Evolutionary conservation across 2,329 filamentous ascomycete genomes (phyloP), one percentile per base, ranked within the genome.

Genomic region (Aspergillus niger): DNA sequence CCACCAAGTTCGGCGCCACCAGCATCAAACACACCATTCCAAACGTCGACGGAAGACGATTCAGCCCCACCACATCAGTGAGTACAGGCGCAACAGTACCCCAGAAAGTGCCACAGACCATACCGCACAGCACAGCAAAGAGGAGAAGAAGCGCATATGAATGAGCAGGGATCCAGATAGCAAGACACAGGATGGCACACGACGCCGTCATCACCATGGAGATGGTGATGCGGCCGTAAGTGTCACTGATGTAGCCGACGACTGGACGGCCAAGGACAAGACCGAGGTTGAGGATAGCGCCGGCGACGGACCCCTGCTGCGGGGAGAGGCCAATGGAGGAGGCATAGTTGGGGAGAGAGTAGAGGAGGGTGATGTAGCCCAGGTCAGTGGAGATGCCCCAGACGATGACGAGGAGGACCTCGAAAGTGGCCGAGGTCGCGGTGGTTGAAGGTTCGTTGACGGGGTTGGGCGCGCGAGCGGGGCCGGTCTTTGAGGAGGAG

Each of bases 91-190:
- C 57, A 2, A 63, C 4, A 57, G 41, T 60, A 2, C 49, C 77
- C 81, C 82, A 83, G 63, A 81, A 83, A 0, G 79, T 75, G 0
- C 82, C 82, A 36, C 80, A 66, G 6, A 80, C 76, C 5, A 76
- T 76, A 2, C 82, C 81, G 54, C 71, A 70, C 0, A 80, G 38
- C 8, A 83, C 61, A 0, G 76, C 74, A 61, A 81, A 82, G 51
- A 82, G 71, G 3, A 82, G 64, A 0, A 78, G 70, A 1, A 80
- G 64, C 0, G 74, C 79, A 55, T 75, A 83, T 1, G 70, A 73
- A 2, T 68, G 73, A 0, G 79, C 76, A 2, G 80, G 79, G 3
- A 83, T 71, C 82, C 82, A 84, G 22, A 83, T 70, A 0, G 72
- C 57, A n/a, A 59, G 53, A 15, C 57, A 59, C 2, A 59, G 5